Evolutionary conservation across 2,329 filamentous ascomycete genomes (phyloP).

Genomic region (Mycocentrospora acerina): DNA sequence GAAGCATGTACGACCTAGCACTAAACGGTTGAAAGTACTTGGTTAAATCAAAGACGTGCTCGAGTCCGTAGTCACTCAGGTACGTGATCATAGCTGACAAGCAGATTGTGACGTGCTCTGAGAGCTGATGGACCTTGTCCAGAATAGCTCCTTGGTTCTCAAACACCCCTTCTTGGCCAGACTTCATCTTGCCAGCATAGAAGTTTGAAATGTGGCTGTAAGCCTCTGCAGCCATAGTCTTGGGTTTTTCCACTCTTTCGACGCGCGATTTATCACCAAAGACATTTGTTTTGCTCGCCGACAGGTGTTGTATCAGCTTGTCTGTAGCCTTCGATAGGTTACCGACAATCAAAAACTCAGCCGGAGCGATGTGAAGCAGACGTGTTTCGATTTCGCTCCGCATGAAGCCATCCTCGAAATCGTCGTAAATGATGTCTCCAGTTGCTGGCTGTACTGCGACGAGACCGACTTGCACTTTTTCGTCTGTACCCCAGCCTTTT

Average conservation of each 20-base stretch:
- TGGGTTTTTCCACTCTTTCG: slow-evolving; percentile 73
- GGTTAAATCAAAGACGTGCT: slow-evolving; percentile 93
- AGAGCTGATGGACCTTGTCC: slow-evolving; percentile 81
- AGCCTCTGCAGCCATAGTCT: slow-evolving; percentile 80
- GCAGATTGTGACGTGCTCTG: slow-evolving; percentile 85
- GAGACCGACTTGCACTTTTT: slow-evolving; percentile 89
- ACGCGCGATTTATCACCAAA: slow-evolving; percentile 89
- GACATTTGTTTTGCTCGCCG: slow-evolving; percentile 83
- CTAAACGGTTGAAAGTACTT: slow-evolving; percentile 98
- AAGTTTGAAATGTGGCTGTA: slow-evolving; percentile 90
- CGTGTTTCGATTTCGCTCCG: slow-evolving; percentile 92
- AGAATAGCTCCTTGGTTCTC: slow-evolving; percentile 61
- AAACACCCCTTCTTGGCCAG: slow-evolving; percentile 30
- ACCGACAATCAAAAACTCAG: slow-evolving; percentile 91
- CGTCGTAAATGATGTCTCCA: slow-evolving; percentile 92
- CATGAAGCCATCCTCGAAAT: slow-evolving; percentile 98
- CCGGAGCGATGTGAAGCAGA: slow-evolving; percentile 92
- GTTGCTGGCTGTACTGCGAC: slow-evolving; percentile 94
- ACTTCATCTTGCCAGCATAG: slow-evolving; percentile 82
- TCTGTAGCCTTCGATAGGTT: slow-evolving; percentile 87
- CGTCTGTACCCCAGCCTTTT: slow-evolving; percentile 81
- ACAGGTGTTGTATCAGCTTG: slow-evolving; percentile 86
- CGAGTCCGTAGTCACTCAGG: slow-evolving; percentile 84
- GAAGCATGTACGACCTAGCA: slow-evolving; percentile 88
- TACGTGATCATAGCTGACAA: slow-evolving; percentile 96